These are phyloP conservation scores for Aspergillus sp. DNA, from an alignment of 2,329 filamentous ascomycete genomes.

Conservation along the genomic window DNA sequence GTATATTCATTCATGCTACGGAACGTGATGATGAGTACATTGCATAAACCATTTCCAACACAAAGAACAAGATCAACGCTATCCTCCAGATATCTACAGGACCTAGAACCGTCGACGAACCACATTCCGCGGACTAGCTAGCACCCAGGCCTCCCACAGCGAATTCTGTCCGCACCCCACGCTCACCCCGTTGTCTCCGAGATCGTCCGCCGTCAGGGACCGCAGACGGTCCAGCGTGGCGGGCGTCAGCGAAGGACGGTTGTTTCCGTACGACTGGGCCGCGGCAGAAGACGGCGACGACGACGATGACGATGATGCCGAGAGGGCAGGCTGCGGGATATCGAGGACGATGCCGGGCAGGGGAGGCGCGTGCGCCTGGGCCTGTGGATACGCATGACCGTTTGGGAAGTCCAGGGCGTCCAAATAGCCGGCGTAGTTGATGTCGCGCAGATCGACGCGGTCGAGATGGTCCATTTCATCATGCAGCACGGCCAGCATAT, in stretches of 20 bases:
- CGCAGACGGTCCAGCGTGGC: slow-evolving; percentile 24
- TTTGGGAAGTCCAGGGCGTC: slow-evolving; percentile 17
- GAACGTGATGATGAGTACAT: too few species aligned
- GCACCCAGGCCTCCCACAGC: slow-evolving; percentile 40
- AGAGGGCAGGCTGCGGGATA: slow-evolving; percentile 2
- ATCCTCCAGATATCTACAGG: not conserved
- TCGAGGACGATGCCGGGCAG: slow-evolving; percentile 16
- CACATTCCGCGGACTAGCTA: slow-evolving; percentile 21
- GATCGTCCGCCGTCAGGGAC: slow-evolving; percentile 27
- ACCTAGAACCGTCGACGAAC: slow-evolving; percentile 7
- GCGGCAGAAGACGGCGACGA: not conserved
- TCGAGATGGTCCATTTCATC: slow-evolving; percentile 57
- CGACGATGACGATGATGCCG: not conserved
- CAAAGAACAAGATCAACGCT: not conserved
- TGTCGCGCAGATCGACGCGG: slow-evolving; percentile 61
- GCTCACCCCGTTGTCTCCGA: slow-evolving; percentile 36
- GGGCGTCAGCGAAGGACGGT: slow-evolving; percentile 6
- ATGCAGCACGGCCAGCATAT: slow-evolving; percentile 57
- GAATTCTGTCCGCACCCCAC: slow-evolving; percentile 31
- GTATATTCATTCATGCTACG: too few species aligned
- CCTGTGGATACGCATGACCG: not conserved
- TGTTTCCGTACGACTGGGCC: slow-evolving; percentile 3
- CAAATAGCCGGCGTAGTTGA: slow-evolving; percentile 59
- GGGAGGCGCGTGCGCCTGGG: slow-evolving; percentile 1
- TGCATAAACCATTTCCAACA: not conserved